Evolutionary conservation across 352 stramenopile genomes (phyloP), one percentile per base, ranked within the genome.

Genomic region (Elongisporangium prolatum): DNA sequence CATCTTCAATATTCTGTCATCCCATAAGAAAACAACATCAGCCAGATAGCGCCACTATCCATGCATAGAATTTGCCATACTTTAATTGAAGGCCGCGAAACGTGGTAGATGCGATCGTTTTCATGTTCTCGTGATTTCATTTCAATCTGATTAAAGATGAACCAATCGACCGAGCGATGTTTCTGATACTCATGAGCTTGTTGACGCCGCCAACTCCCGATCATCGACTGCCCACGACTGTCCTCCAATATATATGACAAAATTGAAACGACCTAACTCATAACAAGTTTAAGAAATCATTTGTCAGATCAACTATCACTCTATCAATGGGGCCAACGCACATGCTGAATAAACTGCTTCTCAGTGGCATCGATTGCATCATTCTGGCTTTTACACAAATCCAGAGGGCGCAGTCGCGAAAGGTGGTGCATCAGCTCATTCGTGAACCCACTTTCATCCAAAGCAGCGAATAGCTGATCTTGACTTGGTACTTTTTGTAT

Each of bases 371-470:
- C 47, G 1, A 44, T 28, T 11, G 59, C 50, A 48, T 24, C 0
- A 13, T 53, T 57, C 1, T 48, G 22, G 18, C 50, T 56, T 25
- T 57, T 68, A 21, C 48, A 44, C 13, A 38, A 11, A 37, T 59
- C 53, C 7, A 86, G 58, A 14, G 75, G 71, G 1, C 71, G 60
- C 8, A 80, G 17, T 21, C 67, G 69, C 50, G 74, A 72, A 47
- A 88, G 67, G 11, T 56, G 50, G 34, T 86, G 73, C 9, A 88
- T 62, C 21, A 79, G 4, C 49, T 84, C 71, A 16, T 49, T 48
- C 1, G 75, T 48, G 28, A 83, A 71, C 0, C 71, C 62, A 34
- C 64, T 74, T 25, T 81, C 73, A 22, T 68, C n/a, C 4, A 69
- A 21, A 47, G 65, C 67, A 18, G 53, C 54, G 44, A 87, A 77